Evolutionary conservation across 768 basidiomycete species (phyloP), one percentile per base, ranked within the genome.

Genomic region (Hortiboletus flavorubellus): DNA sequence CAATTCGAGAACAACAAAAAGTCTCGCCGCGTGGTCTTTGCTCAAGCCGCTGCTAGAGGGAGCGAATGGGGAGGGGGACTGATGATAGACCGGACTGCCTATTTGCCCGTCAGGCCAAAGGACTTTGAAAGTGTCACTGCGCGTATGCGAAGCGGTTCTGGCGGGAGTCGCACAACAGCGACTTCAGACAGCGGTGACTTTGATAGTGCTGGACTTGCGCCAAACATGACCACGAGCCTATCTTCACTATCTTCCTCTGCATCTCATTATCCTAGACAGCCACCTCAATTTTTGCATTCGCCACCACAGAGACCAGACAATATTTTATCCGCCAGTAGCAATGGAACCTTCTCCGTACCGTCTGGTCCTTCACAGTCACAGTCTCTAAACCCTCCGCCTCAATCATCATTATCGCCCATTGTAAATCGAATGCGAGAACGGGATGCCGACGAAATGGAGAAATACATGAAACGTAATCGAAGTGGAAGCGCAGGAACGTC

Each of bases 371-470:
- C 74, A 21, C 73, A 75, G 43, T 62, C 76, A 7, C 62, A 75
- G 38, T 59, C 71, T 51, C 68, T 70, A 49, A 73, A 73, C 7
- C 70, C 69, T 52, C 69, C 64, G 61, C 75, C 26, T 68, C 75
- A 61, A 50, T 55, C 80, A 41, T 82, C 82, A 23, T 68, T 92
- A 51, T 89, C 91, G 4, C 91, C 90, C 3, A 81, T 93, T 54
- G 88, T 86, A 30, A 86, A 76, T 62, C 87, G 90, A 34, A 86
- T 93, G 78, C 82, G 85, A 61, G 87, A 91, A 72, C 80, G 84
- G 54, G 91, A 93, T 66, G 91, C 91, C 18, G 88, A 87, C 66
- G 92, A 91, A 37, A 90, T 89, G 78, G 90, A 91, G 68, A 89
- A 91, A 64, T 93, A 91, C 67, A 77, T 91, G 68, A 78, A 81